Evolutionary conservation across 768 basidiomycete species (phyloP), one percentile per base, ranked within the genome.

Genomic region (Wakefieldia striispora): DNA sequence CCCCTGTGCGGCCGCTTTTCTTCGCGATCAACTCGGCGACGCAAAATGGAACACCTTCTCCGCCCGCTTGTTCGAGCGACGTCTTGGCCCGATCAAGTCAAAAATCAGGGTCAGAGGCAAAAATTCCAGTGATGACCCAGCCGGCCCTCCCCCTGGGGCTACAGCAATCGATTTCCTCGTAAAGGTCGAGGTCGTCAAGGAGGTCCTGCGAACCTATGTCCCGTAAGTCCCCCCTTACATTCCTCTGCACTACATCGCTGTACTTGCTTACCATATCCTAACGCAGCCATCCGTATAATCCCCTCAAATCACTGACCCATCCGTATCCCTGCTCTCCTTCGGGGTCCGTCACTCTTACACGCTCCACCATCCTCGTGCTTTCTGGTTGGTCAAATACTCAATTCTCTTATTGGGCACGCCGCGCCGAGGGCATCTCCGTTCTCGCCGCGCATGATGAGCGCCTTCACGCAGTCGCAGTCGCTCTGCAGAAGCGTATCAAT

Each of bases 331-430:
- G 48, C 43, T 69, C 73, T 35, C 74, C 75, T 33, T 60, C 67
- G 11, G 77, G 76, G 35, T 66, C 66, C 49, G 77, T 77, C 43
- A 72, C 69, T 23, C 69, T 77, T 44, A 79, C 75, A 20, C 74
- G 77, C 37, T 71, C 75, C 34, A 73, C 74, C 38, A 72, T 77
- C 44, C 72, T 77, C 43, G 62, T 72, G 39, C 69, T 77, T 43
- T 76, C 76, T 6, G 76, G 76, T 50, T 79, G 76, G 76, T 79
- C 77, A 17, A 77, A 79, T 43, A 78, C 76, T 9, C 77, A 79
- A 49, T 77, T 77, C 43, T 78, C 76, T 40, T 79, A 79, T 51
- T 77, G 76, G 77, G 74, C 76, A n/a, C 75, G 76, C 44, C 75
- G 76, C 26, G 64, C 71, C 6, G 77, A 79, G 59, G 76, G 74